Conservation (phyloP, 1,284 basidiomycete genomes). For the Sanghuangporus baumii region DNA sequence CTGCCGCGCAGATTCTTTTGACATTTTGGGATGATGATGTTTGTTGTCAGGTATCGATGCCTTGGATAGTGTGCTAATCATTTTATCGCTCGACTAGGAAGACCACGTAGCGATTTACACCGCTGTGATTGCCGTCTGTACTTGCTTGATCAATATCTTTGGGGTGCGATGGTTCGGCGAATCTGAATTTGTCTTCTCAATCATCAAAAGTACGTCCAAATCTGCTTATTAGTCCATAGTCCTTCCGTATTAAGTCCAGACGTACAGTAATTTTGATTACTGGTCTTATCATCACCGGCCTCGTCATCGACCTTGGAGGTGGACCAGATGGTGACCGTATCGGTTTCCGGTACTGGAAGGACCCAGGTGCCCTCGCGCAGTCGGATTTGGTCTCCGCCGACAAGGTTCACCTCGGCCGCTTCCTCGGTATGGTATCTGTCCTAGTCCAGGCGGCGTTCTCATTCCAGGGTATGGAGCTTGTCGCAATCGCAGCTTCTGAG, state of each 20-base stretch:
- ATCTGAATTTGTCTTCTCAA: conserved; percentile 60
- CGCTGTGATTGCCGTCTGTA: conserved; percentile 51
- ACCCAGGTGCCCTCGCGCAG: conserved; percentile 55
- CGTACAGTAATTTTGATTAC: conserved; percentile 48
- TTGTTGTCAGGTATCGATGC: conserved; percentile 18
- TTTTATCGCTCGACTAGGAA: conserved; percentile 28
- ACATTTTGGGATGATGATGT: conserved; percentile 73
- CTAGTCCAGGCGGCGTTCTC: conserved; percentile 81
- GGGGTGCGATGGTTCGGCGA: conserved; percentile 71
- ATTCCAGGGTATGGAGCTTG: conserved; percentile 80
- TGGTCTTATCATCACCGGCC: conserved; percentile 56
- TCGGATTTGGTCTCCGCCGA: conserved; percentile 39
- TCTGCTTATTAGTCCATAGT: conserved; percentile 2
- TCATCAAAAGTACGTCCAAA: conserved; percentile 48
- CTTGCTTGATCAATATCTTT: conserved; percentile 70
- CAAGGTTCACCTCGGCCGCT: conserved; percentile 44
- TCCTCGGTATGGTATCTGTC: conserved; percentile 63
- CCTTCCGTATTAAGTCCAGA: conserved; percentile 5
- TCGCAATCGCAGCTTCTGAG: conserved; percentile 74
- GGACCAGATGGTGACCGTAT: conserved; percentile 51
- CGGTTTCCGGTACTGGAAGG: conserved; percentile 70
- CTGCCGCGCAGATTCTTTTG: conserved; percentile 47
- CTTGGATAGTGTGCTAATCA: neutral
- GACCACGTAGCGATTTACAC: conserved; percentile 58
- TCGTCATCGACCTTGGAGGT: conserved; percentile 69